Evolutionary conservation across 2,329 filamentous ascomycete species (phyloP).

Genomic region (Mycosphaerelloides madeirae): DNA sequence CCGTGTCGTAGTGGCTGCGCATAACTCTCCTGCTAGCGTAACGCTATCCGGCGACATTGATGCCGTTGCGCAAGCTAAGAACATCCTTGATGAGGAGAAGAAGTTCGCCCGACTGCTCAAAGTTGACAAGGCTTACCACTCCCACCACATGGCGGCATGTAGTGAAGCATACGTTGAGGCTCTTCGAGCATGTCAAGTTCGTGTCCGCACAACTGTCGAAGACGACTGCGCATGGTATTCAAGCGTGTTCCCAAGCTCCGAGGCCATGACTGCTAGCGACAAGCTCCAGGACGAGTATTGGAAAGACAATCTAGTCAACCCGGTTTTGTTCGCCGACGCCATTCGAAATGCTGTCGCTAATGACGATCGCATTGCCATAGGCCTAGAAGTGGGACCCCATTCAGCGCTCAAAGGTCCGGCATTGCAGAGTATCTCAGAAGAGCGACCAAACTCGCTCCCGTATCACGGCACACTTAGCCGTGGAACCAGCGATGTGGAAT

Average conservation of each 20-base stretch:
- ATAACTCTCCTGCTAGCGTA: conserved; percentile 40
- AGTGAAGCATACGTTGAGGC: too few relatives aligned
- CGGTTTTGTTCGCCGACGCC: conserved; percentile 44
- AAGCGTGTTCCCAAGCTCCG: too few relatives aligned
- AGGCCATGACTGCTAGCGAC: too few relatives aligned
- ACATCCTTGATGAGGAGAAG: conserved; percentile 31
- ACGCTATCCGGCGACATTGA: conserved; percentile 44
- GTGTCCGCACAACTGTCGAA: too few relatives aligned
- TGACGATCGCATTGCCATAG: conserved; percentile 25
- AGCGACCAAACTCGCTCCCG: not conserved
- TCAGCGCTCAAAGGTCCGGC: conserved; percentile 33
- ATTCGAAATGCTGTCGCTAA: conserved; percentile 20
- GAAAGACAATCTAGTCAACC: conserved; percentile 41
- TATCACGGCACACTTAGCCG: conserved; percentile 18
- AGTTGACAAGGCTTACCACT: conserved; percentile 45
- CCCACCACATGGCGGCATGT: conserved; percentile 39
- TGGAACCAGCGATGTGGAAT: conserved; percentile 16
- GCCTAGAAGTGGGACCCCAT: conserved; percentile 46
- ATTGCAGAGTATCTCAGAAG: conserved; percentile 18
- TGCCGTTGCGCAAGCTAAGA: conserved; percentile 32
- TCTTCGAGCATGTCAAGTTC: too few relatives aligned
- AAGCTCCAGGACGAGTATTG: conserved; percentile 36
- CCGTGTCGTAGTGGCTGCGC: conserved; percentile 20
- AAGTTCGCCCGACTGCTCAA: conserved; percentile 38
- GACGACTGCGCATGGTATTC: too few relatives aligned